A percentile compares a stretch with the other conserved stretches of the same genome.
Conservation (phyloP, 768 basidiomycete species). For the Lepiota brunneoincarnata region DNA sequence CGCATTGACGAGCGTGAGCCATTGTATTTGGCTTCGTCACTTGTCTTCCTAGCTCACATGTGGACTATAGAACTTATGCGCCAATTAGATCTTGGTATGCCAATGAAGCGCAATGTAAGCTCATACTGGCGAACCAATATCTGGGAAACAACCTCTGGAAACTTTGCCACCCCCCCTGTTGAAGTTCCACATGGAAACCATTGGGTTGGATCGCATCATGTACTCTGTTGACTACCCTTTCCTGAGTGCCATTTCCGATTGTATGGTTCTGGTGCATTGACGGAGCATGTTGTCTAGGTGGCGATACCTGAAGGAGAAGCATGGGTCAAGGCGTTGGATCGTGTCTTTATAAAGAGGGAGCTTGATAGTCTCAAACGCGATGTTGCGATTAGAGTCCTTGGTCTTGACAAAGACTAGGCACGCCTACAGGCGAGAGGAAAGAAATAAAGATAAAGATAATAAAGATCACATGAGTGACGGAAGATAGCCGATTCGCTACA, state of each 20-base stretch:
- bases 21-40: neutral
- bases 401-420: slow-evolving; percentile 18
- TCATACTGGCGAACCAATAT: slow-evolving; percentile 38
- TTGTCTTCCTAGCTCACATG: neutral
- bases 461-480: too few relatives aligned
- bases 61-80: slow-evolving; percentile 27
- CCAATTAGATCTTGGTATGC: slow-evolving; percentile 26
- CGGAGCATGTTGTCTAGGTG: slow-evolving; percentile 14
- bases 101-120: slow-evolving; percentile 35
- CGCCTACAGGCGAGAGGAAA: too few relatives aligned
- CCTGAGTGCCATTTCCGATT: slow-evolving; percentile 16
- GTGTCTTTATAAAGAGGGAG: slow-evolving; percentile 19
- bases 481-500: too few relatives aligned
- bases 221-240: slow-evolving; percentile 39
- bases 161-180: slow-evolving; percentile 37
- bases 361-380: slow-evolving; percentile 24
- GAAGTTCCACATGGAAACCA: slow-evolving; percentile 35
- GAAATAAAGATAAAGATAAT: too few relatives aligned
- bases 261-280: neutral
- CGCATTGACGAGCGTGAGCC: slow-evolving; percentile 37
- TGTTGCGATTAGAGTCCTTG: slow-evolving; percentile 26
- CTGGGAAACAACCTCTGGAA: slow-evolving; percentile 38
- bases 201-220: slow-evolving; percentile 38
- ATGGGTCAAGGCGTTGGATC: slow-evolving; percentile 24
- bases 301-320: slow-evolving; percentile 18